Evolutionary conservation across 179 eudicot genomes (phyloP).

Genomic region (Beta corolliflora): DNA sequence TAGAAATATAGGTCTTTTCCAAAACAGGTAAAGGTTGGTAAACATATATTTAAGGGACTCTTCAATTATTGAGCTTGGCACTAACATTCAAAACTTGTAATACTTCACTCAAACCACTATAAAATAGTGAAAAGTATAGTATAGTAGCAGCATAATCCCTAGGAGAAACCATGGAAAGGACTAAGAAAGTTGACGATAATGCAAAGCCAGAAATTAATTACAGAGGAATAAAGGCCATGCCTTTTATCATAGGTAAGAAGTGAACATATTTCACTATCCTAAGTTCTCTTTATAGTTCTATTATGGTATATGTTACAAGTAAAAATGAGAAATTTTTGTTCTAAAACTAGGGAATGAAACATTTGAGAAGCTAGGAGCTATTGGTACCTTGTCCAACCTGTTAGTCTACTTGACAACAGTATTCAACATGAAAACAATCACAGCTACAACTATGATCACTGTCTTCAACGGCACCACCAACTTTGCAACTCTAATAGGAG

Average conservation of each 20-base stretch:
- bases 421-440: constrained; percentile 47
- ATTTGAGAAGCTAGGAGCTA: constrained; percentile 54
- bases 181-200: constrained; percentile 17
- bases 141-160: neutral
- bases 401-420: constrained; percentile 44
- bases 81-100: neutral
- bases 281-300: neutral
- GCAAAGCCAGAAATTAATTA: constrained; percentile 46
- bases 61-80: neutral
- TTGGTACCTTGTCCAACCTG: constrained; percentile 47
- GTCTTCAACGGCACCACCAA: constrained; percentile 47
- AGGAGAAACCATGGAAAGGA: constrained; percentile 31
- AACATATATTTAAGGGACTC: constrained; percentile 1
- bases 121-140: constrained; percentile 3
- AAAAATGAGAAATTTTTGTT: neutral
- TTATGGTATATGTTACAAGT: no score
- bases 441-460: constrained; percentile 44
- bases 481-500: constrained; percentile 51
- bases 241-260: constrained; percentile 68
- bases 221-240: constrained; percentile 84
- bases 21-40: constrained; percentile 4
- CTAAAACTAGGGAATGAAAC: constrained; percentile 44
- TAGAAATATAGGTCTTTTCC: neutral
- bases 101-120: constrained; percentile 1
- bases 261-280: neutral